Conservation (phyloP, 2,329 filamentous ascomycete genomes). For the Immersiporthe knoxdaviesiana region DNA sequence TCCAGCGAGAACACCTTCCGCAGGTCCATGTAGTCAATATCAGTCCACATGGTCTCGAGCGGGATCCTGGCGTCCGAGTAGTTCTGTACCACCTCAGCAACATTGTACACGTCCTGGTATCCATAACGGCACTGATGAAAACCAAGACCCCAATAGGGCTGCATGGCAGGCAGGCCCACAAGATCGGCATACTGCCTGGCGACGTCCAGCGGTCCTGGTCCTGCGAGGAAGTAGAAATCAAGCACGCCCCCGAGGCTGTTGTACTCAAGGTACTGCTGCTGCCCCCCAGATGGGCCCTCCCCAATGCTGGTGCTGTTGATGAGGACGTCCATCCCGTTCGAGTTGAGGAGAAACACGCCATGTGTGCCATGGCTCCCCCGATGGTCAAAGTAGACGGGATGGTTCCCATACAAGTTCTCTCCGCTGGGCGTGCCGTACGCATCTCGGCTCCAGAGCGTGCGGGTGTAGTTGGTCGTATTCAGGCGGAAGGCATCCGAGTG, state of each 20-base stretch:
- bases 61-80: constrained; percentile 68
- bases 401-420: constrained; percentile 72
- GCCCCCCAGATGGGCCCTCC: constrained; percentile 51
- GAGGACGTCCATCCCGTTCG: constrained; percentile 77
- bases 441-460: constrained; percentile 72
- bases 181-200: constrained; percentile 62
- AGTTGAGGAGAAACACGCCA: constrained; percentile 72
- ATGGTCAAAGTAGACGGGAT: constrained; percentile 78
- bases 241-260: constrained; percentile 77
- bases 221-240: constrained; percentile 70
- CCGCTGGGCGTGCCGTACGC: constrained; percentile 62
- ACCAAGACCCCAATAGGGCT: constrained; percentile 67
- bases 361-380: constrained; percentile 58
- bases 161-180: constrained; percentile 61
- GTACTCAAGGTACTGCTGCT: constrained; percentile 79
- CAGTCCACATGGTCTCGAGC: constrained; percentile 71
- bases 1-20: constrained; percentile 68
- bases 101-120: constrained; percentile 65
- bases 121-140: constrained; percentile 68
- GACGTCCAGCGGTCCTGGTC: constrained; percentile 61
- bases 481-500: constrained; percentile 73
- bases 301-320: constrained; percentile 67
- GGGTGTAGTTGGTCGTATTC: constrained; percentile 69
- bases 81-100: constrained; percentile 70
- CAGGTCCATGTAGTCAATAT: constrained; percentile 63